Evolutionary conservation across 305 asterid species (phyloP), one percentile per base, ranked within the genome.

Genomic region (Plantago coronopus): DNA sequence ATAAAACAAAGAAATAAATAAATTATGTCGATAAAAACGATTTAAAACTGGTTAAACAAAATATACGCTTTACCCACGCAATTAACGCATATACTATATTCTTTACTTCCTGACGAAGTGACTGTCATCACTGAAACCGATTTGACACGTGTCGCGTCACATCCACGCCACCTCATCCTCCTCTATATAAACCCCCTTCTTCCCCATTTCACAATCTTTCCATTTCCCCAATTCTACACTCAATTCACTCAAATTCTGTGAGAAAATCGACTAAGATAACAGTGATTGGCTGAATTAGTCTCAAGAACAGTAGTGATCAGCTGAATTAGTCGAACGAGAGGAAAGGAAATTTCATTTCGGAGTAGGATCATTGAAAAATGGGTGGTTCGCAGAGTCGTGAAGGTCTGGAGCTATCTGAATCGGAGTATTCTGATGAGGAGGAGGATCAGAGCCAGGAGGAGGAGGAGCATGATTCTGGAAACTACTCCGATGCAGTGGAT

Each of bases 311-410:
- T n/a, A n/a, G n/a, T n/a, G n/a, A n/a, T n/a, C n/a, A n/a, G n/a
- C n/a, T n/a, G n/a, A n/a, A n/a, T n/a, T n/a, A n/a, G n/a, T n/a
- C n/a, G n/a, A n/a, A n/a, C n/a, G n/a, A n/a, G n/a, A n/a, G n/a
- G n/a, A n/a, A n/a, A n/a, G n/a, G n/a, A n/a, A n/a, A n/a, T n/a
- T n/a, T n/a, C 48, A 29, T 15, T 62, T 66, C 3, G 42, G 27
- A 64, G 16, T 20, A 9, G 11, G 63, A 43, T 57, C 23, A 47
- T 47, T 17, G 19, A 10, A 59, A 29, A 22, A 94, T 89, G 99
- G 96, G 97, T 43, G 91, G 70, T 62, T 87, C 95, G 9, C 94
- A 89, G 16, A 94, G 99, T 67, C 93, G 96, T 42, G 97, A 94
- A 73, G 99, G 96, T 2, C 81, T 87, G 8, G 95, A 94, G 4